A percentile compares a stretch with the other conserved stretches of the same genome.
Evolutionary conservation across 768 basidiomycete genomes (phyloP).

Genomic region (Kwoniella botswanensis): DNA sequence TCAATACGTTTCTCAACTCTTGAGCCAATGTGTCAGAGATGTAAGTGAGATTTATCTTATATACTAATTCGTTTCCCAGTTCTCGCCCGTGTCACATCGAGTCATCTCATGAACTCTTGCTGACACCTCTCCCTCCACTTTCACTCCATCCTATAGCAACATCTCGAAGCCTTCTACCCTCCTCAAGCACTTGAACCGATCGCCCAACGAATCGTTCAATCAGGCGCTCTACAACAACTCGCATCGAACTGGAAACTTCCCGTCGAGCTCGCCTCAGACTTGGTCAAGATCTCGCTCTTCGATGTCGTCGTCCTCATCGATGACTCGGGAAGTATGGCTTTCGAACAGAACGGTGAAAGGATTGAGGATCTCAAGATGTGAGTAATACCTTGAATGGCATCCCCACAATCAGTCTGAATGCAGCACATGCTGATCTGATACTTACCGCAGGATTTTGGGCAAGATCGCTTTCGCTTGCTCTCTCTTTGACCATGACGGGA

Average conservation of each 20-base stretch:
- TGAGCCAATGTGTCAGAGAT: slow-evolving; percentile 47
- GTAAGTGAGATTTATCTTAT: slow-evolving; percentile 22
- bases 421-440: slow-evolving; percentile 14
- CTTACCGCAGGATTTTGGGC: slow-evolving; percentile 45
- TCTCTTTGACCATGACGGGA: slow-evolving; percentile 60
- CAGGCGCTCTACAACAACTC: slow-evolving; percentile 54
- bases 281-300: slow-evolving; percentile 57
- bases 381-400: slow-evolving; percentile 7
- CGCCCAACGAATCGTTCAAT: slow-evolving; percentile 55
- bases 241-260: slow-evolving; percentile 57
- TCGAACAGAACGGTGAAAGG: slow-evolving; percentile 59
- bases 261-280: slow-evolving; percentile 59
- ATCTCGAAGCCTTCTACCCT: slow-evolving; percentile 59
- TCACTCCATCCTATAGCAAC: slow-evolving; percentile 44
- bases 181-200: slow-evolving; percentile 56
- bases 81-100: neutral
- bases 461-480: slow-evolving; percentile 56
- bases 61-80: neutral
- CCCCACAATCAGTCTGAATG: neutral
- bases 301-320: slow-evolving; percentile 57
- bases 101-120: too few species aligned
- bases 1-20: slow-evolving; percentile 35
- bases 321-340: slow-evolving; percentile 54
- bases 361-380: slow-evolving; percentile 60
- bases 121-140: neutral